A percentile compares a stretch with the other conserved stretches of the same genome.
These are phyloP conservation scores for Extremus antarcticus DNA, from an alignment of 495 filamentous ascomycete species.

Conservation along the genomic window DNA sequence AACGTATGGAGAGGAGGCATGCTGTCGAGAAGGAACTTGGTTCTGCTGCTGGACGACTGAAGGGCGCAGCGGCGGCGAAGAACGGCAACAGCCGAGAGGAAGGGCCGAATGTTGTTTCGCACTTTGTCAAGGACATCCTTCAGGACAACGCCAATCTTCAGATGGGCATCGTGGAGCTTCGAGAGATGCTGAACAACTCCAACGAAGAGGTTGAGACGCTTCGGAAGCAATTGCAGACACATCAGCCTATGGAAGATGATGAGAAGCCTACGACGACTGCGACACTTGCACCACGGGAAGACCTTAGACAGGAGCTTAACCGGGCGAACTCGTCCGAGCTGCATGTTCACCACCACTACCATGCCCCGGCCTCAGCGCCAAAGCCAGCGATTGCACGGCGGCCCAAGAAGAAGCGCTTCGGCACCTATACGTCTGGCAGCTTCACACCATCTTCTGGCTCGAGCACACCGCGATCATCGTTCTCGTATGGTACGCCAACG, in stretches of 20 bases:
- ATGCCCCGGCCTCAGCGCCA: slow-evolving; percentile 47
- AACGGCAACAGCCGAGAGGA: slow-evolving; percentile 30
- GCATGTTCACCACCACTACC: slow-evolving; percentile 90
- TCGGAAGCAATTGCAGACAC: slow-evolving; percentile 68
- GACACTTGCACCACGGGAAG: slow-evolving; percentile 41
- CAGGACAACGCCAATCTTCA: slow-evolving; percentile 93
- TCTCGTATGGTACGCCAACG: slow-evolving; percentile 33
- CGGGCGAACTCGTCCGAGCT: slow-evolving; percentile 54
- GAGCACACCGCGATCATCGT: slow-evolving; percentile 33
- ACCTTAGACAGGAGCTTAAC: slow-evolving; percentile 40
- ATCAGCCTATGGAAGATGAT: slow-evolving; percentile 52
- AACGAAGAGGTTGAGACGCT: slow-evolving; percentile 86
- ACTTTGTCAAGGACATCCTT: slow-evolving; percentile 90
- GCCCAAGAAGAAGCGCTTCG: slow-evolving; percentile 59
- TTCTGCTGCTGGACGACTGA: slow-evolving; percentile 62
- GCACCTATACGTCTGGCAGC: slow-evolving; percentile 41
- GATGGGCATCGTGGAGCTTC: slow-evolving; percentile 74
- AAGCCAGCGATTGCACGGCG: slow-evolving; percentile 49
- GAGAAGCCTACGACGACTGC: slow-evolving; percentile 41
- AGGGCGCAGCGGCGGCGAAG: slow-evolving; percentile 61
- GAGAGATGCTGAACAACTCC: slow-evolving; percentile 84
- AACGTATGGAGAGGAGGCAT: slow-evolving; percentile 66
- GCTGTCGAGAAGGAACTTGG: slow-evolving; percentile 61
- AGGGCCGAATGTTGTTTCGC: slow-evolving; percentile 61
- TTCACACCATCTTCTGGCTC: slow-evolving; percentile 43